These are phyloP conservation scores for Begonia masoniana DNA, from an alignment of 306 rosid genomes.

Conservation along the genomic window DNA sequence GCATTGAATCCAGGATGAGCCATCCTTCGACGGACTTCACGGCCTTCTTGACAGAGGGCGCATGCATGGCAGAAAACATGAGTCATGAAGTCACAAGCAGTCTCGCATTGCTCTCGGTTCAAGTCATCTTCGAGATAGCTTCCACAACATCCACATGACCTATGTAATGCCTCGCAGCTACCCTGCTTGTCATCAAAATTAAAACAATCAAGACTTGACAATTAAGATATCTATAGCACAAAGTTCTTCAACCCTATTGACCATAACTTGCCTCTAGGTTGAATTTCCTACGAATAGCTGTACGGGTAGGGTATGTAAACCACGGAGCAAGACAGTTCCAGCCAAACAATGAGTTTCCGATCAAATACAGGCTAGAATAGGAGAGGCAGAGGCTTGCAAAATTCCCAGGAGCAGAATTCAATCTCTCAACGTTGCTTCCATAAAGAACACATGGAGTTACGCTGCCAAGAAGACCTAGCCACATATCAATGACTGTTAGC, in stretches of 20 bases:
- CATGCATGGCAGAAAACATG: conserved; percentile 79
- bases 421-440: conserved; percentile 88
- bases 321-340: conserved; percentile 74
- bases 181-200: conserved; percentile 48
- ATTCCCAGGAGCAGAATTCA: conserved; percentile 52
- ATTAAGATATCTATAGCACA: too few species aligned
- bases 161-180: conserved; percentile 48
- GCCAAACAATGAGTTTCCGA: conserved; percentile 66
- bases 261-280: conserved; percentile 71
- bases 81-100: conserved; percentile 64
- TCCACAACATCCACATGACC: conserved; percentile 86
- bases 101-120: conserved; percentile 68
- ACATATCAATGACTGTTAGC: conserved; percentile 10
- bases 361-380: conserved; percentile 54
- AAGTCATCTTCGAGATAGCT: conserved; percentile 49
- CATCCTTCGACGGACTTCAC: conserved; percentile 81
- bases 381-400: conserved; percentile 68
- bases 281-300: conserved; percentile 72
- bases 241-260: not conserved
- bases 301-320: conserved; percentile 70
- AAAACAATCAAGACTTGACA: not conserved
- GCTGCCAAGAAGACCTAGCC: conserved; percentile 82
- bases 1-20: conserved; percentile 89
- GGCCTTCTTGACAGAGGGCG: conserved; percentile 95
- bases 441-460: conserved; percentile 92